These are phyloP conservation scores for Aspergillus steynii DNA, from an alignment of 495 filamentous ascomycete species.

Conservation along the genomic window DNA sequence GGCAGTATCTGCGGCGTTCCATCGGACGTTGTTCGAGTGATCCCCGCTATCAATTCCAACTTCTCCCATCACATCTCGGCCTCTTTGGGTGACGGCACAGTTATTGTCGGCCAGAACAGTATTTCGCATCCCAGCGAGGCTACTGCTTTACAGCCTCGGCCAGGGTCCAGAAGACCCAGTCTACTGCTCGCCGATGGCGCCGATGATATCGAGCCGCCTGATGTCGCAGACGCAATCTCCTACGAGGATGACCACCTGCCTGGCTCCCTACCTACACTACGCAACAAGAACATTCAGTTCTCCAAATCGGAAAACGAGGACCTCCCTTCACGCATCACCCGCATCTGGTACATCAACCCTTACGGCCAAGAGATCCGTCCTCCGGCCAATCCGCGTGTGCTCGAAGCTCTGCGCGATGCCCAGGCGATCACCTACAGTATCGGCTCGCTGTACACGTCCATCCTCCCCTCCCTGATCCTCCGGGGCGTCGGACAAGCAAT, in stretches of 20 bases:
- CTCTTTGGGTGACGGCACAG: constrained; percentile 69
- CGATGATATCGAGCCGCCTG: constrained; percentile 62
- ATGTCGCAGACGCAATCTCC: constrained; percentile 54
- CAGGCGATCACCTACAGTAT: constrained; percentile 84
- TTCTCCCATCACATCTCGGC: constrained; percentile 93
- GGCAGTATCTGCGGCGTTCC: constrained; percentile 80
- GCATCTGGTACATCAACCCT: constrained; percentile 97
- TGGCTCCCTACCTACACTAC: constrained; percentile 75
- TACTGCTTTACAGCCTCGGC: constrained; percentile 46
- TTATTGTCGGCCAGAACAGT: constrained; percentile 89
- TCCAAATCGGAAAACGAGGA: constrained; percentile 71
- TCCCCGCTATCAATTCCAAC: constrained; percentile 91
- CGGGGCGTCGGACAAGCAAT: constrained; percentile 46
- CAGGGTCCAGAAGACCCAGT: constrained; percentile 36
- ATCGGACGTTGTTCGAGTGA: constrained; percentile 64
- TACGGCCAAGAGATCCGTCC: constrained; percentile 90
- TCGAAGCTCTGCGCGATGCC: constrained; percentile 62
- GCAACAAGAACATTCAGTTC: constrained; percentile 77
- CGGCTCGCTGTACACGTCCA: constrained; percentile 79
- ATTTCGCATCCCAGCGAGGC: constrained; percentile 79
- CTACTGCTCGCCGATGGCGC: constrained; percentile 46
- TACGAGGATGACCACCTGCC: constrained; percentile 86
- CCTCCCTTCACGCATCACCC: constrained; percentile 71
- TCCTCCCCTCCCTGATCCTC: constrained; percentile 64
- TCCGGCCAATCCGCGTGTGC: constrained; percentile 73